phyloP scores from a whole-genome alignment of 1,139 yeast genomes.

The Meyerozyma carpophila region DNA sequence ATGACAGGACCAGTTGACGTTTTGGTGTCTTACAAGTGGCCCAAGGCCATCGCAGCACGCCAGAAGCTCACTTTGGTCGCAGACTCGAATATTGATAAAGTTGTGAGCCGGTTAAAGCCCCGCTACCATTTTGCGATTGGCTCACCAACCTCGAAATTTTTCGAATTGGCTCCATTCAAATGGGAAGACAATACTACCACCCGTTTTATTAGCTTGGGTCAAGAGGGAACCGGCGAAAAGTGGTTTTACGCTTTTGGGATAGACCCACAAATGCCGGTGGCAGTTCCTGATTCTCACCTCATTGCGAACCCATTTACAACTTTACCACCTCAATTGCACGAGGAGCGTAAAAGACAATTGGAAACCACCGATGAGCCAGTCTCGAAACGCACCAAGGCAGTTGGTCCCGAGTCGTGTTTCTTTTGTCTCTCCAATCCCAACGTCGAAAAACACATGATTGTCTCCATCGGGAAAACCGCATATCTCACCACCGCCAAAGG shows the following conservation, averaged over 20 bases:
- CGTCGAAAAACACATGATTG: constrained; percentile 74
- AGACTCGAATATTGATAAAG: constrained; percentile 38
- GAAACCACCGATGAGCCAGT: background rate
- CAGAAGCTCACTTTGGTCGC: constrained; percentile 36
- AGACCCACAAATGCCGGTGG: constrained; percentile 1
- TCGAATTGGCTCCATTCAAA: constrained; percentile 53
- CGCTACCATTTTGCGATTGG: constrained; percentile 64
- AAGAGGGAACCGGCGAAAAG: constrained; percentile 50
- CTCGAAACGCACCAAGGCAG: constrained; percentile 17
- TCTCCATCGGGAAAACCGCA: constrained; percentile 61
- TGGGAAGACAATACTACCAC: constrained; percentile 46
- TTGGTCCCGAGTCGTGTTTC: constrained; percentile 62
- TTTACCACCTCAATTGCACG: background rate
- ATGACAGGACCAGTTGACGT: constrained; percentile 38
- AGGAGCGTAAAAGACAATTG: background rate
- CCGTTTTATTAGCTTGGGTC: constrained; percentile 60
- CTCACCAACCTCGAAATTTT: constrained; percentile 40
- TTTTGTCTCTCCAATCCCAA: constrained; percentile 81
- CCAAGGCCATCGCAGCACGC: constrained; percentile 40
- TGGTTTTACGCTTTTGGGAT: constrained; percentile 75
- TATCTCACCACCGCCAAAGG: constrained; percentile 86
- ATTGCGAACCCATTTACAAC: constrained; percentile 34
- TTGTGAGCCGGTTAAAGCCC: constrained; percentile 45
- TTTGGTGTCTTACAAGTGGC: constrained; percentile 58
- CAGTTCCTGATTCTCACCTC: constrained; percentile 8